phyloP scores from a whole-genome alignment of 352 stramenopile genomes.

The Pythium myriotylum region DNA sequence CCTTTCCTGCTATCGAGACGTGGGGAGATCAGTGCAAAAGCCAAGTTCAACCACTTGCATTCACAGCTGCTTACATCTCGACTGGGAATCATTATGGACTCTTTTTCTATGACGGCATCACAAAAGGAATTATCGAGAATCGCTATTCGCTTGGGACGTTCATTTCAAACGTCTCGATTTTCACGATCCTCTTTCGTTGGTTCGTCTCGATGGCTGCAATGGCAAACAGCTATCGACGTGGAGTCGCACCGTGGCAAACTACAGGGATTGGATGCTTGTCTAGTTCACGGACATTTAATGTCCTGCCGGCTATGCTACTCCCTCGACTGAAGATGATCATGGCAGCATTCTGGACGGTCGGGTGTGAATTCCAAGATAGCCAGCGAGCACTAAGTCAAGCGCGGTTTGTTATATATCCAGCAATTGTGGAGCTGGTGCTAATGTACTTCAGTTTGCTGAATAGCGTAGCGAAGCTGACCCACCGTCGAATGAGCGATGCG shows the following conservation, averaged over 20 bases:
- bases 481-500: conserved; percentile 29
- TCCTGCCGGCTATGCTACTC: conserved; percentile 27
- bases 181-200: conserved; percentile 33
- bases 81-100: neutral
- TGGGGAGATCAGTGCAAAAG: conserved; percentile 24
- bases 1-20: neutral
- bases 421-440: conserved; percentile 32
- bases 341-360: conserved; percentile 32
- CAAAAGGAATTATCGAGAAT: neutral
- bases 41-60: neutral
- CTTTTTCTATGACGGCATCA: neutral
- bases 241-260: neutral
- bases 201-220: conserved; percentile 36
- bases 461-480: conserved; percentile 8
- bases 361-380: conserved; percentile 26
- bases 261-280: conserved; percentile 20
- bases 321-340: conserved; percentile 26
- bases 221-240: neutral
- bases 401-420: conserved; percentile 42
- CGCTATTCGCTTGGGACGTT: conserved; percentile 32
- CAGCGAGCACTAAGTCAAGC: conserved; percentile 24
- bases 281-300: conserved; percentile 17
- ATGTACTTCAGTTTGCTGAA: conserved; percentile 35
- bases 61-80: conserved; percentile 6
- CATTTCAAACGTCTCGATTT: conserved; percentile 37